A percentile compares a stretch with the other conserved stretches of the same genome.
These are phyloP conservation scores for Suillus variegatus DNA, from an alignment of 768 basidiomycete species.

Conservation along the genomic window DNA sequence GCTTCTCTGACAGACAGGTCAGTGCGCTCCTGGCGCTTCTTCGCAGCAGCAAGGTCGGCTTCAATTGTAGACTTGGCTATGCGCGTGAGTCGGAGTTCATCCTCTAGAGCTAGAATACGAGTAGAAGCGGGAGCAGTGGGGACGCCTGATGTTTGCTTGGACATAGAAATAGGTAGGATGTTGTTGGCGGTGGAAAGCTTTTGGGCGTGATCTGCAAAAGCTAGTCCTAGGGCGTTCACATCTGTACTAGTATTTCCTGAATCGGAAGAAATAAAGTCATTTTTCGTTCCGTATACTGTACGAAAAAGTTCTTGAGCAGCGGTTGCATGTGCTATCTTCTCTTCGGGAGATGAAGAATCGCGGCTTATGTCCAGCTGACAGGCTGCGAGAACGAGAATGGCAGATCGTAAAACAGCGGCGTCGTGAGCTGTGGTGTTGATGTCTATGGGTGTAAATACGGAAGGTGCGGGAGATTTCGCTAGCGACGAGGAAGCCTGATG, in stretches of 20 bases:
- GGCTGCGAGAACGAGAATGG: slow-evolving; percentile 31
- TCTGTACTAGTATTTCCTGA: slow-evolving; percentile 12
- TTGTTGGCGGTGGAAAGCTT: slow-evolving; percentile 1
- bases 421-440: slow-evolving; percentile 13
- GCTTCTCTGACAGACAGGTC: background rate
- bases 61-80: slow-evolving; percentile 18
- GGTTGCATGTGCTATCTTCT: slow-evolving; percentile 21
- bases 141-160: background rate
- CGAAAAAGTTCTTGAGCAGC: slow-evolving; percentile 32
- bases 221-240: slow-evolving; percentile 26
- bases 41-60: slow-evolving; percentile 20
- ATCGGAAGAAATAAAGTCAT: slow-evolving; percentile 20
- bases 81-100: slow-evolving; percentile 21
- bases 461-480: slow-evolving; percentile 11
- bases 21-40: slow-evolving; percentile 12
- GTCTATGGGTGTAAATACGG: slow-evolving; percentile 13
- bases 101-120: slow-evolving; percentile 26
- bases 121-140: slow-evolving; percentile 9
- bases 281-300: slow-evolving; percentile 28
- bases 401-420: slow-evolving; percentile 26
- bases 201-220: slow-evolving; percentile 19
- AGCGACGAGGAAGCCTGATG: slow-evolving; percentile 11
- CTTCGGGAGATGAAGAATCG: slow-evolving; percentile 20
- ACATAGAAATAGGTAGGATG: background rate
- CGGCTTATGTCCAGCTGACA: slow-evolving; percentile 35